Conservation (phyloP, 164 flowering plant genomes). For the Platanus orientalis region DNA sequence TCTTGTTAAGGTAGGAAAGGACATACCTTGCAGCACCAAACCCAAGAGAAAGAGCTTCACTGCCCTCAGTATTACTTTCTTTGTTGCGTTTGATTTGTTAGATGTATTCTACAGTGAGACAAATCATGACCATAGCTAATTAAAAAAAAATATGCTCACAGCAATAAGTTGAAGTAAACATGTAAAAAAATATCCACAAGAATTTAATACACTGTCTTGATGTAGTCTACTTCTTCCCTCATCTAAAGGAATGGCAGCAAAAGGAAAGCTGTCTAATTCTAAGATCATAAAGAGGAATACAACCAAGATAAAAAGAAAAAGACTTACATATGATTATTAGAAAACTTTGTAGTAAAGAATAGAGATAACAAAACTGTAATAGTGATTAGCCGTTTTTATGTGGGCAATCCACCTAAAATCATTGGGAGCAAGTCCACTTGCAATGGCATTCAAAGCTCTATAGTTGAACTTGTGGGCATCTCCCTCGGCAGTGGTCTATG, state of each 20-base stretch:
- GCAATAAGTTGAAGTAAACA: background rate
- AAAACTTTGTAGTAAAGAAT: no score
- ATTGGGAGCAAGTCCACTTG: no score
- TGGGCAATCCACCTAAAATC: no score
- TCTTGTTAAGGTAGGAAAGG: background rate
- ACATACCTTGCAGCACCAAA: constrained; percentile 61
- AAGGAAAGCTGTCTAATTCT: background rate
- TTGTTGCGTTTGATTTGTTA: constrained; percentile 41
- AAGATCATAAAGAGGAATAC: no score
- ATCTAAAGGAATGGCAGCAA: background rate
- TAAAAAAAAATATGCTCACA: constrained; percentile 2
- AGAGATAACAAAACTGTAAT: no score
- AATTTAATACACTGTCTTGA: background rate
- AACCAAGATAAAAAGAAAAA: no score
- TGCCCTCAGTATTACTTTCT: constrained; percentile 52
- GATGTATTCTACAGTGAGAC: constrained; percentile 41
- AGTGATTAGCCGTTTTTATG: no score
- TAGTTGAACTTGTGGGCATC: no score
- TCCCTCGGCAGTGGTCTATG: no score
- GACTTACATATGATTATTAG: no score
- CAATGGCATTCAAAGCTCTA: no score
- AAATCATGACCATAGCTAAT: background rate
- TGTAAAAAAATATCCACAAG: background rate
- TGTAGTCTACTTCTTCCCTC: background rate
- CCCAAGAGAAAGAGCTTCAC: constrained; percentile 68